Evolutionary conservation across 2,329 filamentous ascomycete species (phyloP).

Genomic region (Talaromyces islandicus): DNA sequence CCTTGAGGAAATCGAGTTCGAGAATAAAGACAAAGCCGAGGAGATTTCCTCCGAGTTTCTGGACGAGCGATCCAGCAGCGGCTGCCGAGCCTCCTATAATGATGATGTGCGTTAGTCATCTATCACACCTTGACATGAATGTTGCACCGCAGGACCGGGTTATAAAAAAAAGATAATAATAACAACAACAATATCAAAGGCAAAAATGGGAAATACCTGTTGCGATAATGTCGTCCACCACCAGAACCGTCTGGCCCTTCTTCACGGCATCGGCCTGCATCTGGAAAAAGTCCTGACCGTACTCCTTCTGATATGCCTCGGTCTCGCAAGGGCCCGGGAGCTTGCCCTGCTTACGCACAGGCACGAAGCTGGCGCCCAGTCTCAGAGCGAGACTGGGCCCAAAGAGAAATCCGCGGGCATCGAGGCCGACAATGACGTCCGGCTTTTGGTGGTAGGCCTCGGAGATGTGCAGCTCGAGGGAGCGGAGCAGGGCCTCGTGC

Average conservation of each 20-base stretch:
- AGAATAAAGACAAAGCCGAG: slow-evolving; percentile 92
- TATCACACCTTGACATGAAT: background rate
- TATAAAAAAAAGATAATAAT: background rate
- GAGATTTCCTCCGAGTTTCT: slow-evolving; percentile 77
- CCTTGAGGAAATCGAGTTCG: slow-evolving; percentile 89
- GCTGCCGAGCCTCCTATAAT: slow-evolving; percentile 76
- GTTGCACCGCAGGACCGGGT: background rate
- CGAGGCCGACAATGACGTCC: slow-evolving; percentile 88
- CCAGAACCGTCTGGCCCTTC: slow-evolving; percentile 78
- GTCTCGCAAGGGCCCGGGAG: slow-evolving; percentile 83
- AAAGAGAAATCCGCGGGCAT: slow-evolving; percentile 92
- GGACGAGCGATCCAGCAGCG: slow-evolving; percentile 79
- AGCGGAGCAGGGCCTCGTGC: slow-evolving; percentile 72
- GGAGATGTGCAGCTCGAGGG: slow-evolving; percentile 76
- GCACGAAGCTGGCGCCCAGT: slow-evolving; percentile 80
- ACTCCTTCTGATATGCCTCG: slow-evolving; percentile 89
- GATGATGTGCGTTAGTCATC: background rate
- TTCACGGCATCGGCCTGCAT: slow-evolving; percentile 85
- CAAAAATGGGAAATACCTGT: slow-evolving; percentile 58
- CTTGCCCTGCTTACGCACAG: slow-evolving; percentile 93
- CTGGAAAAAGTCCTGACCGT: slow-evolving; percentile 91
- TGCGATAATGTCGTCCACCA: slow-evolving; percentile 97
- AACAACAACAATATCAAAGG: background rate
- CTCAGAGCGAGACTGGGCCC: slow-evolving; percentile 81
- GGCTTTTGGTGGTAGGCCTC: slow-evolving; percentile 61